Conservation (phyloP, 83 land plant genomes). For the Thuja plicata region DNA sequence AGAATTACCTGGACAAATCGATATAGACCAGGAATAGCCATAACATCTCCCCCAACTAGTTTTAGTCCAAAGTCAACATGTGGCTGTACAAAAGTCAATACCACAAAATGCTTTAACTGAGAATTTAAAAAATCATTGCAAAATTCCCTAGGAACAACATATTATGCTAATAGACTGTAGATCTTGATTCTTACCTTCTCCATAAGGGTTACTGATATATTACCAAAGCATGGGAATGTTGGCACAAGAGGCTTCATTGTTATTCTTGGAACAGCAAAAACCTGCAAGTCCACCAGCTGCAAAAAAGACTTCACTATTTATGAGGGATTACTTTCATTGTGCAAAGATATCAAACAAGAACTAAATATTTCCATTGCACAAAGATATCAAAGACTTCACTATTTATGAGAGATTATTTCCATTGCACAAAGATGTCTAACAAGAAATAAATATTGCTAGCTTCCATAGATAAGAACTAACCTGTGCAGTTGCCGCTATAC, state of each 20-base stretch:
- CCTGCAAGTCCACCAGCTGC: constrained; percentile 92
- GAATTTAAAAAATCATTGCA: background rate
- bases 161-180: background rate
- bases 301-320: constrained; percentile 1
- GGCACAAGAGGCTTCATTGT: constrained; percentile 90
- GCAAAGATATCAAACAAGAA: background rate
- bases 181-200: constrained; percentile 67
- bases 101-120: background rate
- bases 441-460: background rate
- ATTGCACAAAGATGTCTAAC: background rate
- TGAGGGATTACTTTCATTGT: background rate
- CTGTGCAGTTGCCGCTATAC: constrained; percentile 82
- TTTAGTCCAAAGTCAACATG: constrained; percentile 94
- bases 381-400: no score
- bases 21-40: constrained; percentile 91
- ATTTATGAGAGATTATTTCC: background rate
- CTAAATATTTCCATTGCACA: no score
- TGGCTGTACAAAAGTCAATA: constrained; percentile 57
- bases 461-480: constrained; percentile 24
- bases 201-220: constrained; percentile 86
- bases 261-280: constrained; percentile 82
- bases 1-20: constrained; percentile 69
- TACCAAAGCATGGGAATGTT: constrained; percentile 89
- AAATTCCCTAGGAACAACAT: background rate
- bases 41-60: constrained; percentile 78